Conservation (phyloP, 805 yeast species). For the Saccharomycopsis microspora region DNA sequence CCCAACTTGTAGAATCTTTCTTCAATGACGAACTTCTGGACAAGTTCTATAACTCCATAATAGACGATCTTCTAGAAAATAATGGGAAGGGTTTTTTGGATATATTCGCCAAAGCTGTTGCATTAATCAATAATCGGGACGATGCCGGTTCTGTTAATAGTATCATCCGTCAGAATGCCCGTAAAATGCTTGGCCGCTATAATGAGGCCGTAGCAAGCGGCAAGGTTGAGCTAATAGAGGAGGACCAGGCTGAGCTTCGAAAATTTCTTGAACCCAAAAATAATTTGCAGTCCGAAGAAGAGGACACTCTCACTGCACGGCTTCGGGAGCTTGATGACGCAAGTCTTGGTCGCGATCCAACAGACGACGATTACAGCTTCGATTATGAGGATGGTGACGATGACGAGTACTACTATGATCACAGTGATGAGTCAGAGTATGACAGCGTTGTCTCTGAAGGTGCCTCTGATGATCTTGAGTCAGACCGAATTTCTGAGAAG, state of each 20-base stretch:
- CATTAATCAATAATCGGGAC: neutral
- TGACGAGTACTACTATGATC: slow-evolving; percentile 38
- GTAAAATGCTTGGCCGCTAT: too few relatives aligned
- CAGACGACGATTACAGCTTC: slow-evolving; percentile 78
- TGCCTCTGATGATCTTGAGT: neutral
- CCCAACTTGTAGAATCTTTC: too few relatives aligned
- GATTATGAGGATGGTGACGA: slow-evolving; percentile 57
- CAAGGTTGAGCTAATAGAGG: too few relatives aligned
- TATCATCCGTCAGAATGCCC: too few relatives aligned
- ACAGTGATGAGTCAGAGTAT: slow-evolving; percentile 41
- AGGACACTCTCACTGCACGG: too few relatives aligned
- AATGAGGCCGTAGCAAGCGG: too few relatives aligned
- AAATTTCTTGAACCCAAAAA: too few relatives aligned
- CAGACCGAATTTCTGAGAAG: neutral
- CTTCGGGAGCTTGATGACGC: neutral
- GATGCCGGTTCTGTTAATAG: too few relatives aligned
- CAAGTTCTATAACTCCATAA: slow-evolving; percentile 28
- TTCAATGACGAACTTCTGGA: too few relatives aligned
- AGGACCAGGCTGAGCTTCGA: too few relatives aligned
- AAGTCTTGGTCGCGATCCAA: slow-evolving; percentile 51
- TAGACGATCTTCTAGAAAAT: slow-evolving; percentile 55
- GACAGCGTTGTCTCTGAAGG: slow-evolving; percentile 28
- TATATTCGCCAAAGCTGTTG: slow-evolving; percentile 48
- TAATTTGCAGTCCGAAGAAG: too few relatives aligned
- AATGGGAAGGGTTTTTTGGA: slow-evolving; percentile 56